Evolutionary conservation across 2,329 filamentous ascomycete species (phyloP).

Genomic region (Beauveria caledonica): DNA sequence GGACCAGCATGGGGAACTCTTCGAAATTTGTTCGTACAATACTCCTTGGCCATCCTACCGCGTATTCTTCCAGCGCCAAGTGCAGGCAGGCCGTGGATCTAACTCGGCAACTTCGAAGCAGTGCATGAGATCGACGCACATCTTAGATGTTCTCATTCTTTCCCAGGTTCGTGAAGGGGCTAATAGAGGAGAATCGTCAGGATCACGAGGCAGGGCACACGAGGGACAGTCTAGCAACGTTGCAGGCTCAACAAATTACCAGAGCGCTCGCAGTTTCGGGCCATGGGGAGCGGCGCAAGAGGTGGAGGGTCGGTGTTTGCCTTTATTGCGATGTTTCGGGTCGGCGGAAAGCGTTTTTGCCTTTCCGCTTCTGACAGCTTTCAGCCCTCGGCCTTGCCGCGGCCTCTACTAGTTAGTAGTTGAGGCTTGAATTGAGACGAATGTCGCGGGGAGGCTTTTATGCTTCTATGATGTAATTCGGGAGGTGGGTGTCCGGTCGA

Average conservation of each 20-base stretch:
- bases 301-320: too few species aligned
- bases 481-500: background rate
- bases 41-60: background rate
- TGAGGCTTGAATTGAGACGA: background rate
- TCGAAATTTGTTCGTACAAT: background rate
- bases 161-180: background rate
- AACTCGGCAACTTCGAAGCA: background rate
- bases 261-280: too few species aligned
- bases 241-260: background rate
- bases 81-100: background rate
- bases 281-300: too few species aligned
- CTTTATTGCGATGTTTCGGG: too few species aligned
- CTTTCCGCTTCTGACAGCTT: background rate
- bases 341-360: background rate
- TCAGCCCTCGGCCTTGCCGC: too few species aligned
- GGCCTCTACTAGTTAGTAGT: background rate
- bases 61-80: background rate
- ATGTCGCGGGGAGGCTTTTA: background rate
- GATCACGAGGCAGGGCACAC: background rate
- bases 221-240: background rate
- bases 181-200: background rate
- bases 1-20: background rate
- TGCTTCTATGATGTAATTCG: background rate
- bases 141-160: background rate
- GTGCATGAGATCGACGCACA: background rate